phyloP scores from a whole-genome alignment of 176 grass and related monocot genomes.

The Oryza officinalis region DNA sequence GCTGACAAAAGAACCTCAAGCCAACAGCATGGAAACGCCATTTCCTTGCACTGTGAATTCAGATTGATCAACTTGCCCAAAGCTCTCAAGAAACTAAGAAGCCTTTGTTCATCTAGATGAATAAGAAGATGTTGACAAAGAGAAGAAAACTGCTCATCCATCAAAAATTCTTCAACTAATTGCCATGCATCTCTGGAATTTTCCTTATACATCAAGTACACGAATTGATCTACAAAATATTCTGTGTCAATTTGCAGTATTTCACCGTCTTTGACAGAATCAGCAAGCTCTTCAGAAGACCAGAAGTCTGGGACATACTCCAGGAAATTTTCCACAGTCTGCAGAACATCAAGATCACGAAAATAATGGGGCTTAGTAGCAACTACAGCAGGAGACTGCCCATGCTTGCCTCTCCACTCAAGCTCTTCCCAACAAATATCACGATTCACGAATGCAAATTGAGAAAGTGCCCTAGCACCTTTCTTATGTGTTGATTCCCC shows the following conservation, averaged over 20 bases:
- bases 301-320: conserved; percentile 85
- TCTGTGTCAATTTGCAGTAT: conserved; percentile 74
- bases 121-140: conserved; percentile 72
- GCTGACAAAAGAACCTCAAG: conserved; percentile 69
- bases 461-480: conserved; percentile 78
- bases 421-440: conserved; percentile 94
- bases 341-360: conserved; percentile 77
- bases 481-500: conserved; percentile 75
- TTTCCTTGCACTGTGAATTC: conserved; percentile 58
- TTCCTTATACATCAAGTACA: conserved; percentile 75
- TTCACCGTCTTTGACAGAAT: conserved; percentile 83
- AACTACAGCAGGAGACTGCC: conserved; percentile 91
- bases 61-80: conserved; percentile 50
- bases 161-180: conserved; percentile 70
- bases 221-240: conserved; percentile 78
- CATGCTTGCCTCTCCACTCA: conserved; percentile 90
- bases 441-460: conserved; percentile 84
- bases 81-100: conserved; percentile 68
- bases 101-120: conserved; percentile 69
- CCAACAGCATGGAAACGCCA: conserved; percentile 69
- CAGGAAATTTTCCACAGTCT: conserved; percentile 85
- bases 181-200: conserved; percentile 67
- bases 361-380: conserved; percentile 96
- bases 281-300: conserved; percentile 81
- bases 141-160: conserved; percentile 70